Evolutionary conservation across 768 basidiomycete species (phyloP).

Genomic region (Cystobasidium onofrii): DNA sequence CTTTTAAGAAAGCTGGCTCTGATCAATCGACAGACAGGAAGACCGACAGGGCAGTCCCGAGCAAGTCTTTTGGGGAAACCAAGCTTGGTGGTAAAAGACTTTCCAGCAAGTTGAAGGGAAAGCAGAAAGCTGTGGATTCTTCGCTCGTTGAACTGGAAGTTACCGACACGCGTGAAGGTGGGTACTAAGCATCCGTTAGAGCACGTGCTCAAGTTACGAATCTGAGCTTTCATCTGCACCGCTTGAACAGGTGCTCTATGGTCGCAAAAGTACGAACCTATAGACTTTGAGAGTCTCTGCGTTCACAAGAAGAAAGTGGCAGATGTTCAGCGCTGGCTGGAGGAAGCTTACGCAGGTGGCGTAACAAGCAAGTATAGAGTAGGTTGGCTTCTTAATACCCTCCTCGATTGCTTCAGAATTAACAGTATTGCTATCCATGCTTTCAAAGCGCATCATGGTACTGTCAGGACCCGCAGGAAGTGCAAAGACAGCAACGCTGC

Average conservation of each 20-base stretch:
- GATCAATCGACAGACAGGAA: background rate
- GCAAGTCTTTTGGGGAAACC: background rate
- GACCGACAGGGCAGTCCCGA: background rate
- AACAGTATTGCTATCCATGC: too few species aligned
- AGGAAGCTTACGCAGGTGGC: constrained; percentile 37
- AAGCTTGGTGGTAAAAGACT: background rate
- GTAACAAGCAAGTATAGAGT: constrained; percentile 68
- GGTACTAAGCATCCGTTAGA: background rate
- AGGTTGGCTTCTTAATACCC: too few species aligned
- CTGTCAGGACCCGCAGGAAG: constrained; percentile 82
- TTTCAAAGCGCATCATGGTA: constrained; percentile 69
- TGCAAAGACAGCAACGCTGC: constrained; percentile 79
- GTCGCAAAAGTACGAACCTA: constrained; percentile 29
- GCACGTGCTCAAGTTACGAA: background rate
- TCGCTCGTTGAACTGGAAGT: constrained; percentile 10
- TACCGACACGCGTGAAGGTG: constrained; percentile 15
- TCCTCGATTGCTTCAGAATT: too few species aligned
- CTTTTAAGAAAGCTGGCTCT: background rate
- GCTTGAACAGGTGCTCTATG: constrained; percentile 4
- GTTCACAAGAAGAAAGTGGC: constrained; percentile 45
- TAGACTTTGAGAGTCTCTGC: constrained; percentile 35
- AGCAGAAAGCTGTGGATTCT: constrained; percentile 9
- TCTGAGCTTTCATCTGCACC: background rate
- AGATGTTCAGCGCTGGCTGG: constrained; percentile 44
- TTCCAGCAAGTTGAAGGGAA: constrained; percentile 5